Evolutionary conservation across 495 filamentous ascomycete species (phyloP), one percentile per base, ranked within the genome.

Genomic region (Thozetella sp.): DNA sequence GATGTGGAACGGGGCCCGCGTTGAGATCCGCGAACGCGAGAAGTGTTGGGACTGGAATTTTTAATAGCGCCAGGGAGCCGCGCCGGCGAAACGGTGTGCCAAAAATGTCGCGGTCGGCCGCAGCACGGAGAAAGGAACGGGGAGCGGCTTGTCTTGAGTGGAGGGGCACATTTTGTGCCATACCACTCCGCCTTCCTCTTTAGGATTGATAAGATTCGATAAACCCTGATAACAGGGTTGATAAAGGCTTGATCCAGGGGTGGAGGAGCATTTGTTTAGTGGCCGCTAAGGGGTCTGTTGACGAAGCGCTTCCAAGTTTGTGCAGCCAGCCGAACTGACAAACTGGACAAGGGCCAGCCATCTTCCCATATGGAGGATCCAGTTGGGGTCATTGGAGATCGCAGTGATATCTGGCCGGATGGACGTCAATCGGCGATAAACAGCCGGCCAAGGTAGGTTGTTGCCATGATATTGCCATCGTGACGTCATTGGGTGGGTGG

Each of bases 401-500:
- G n/a, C n/a, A n/a, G n/a, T n/a, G n/a, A n/a, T n/a, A n/a, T n/a
- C n/a, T n/a, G n/a, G n/a, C n/a, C n/a, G n/a, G n/a, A n/a, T n/a
- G n/a, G n/a, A n/a, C 11, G n/a, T 20, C 43, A 48, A 48, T 10
- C 20, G 20, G 4, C n/a, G 43, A n/a, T 48, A 4, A 9, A 19
- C 9, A 15, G 3, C 9, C 11, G 43, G 11, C 11, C n/a, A 9
- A 9, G n/a, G n/a, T n/a, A 48, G n/a, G 43, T 48, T 48, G 43
- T 48, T n/a, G n/a, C n/a, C n/a, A n/a, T n/a, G n/a, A 48, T n/a
- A 48, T 48, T 48, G 43, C 43, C 43, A 15, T n/a, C 43, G n/a
- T 48, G 43, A 48, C 43, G 43, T 48, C 43, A 48, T 48, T 37
- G 6, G 30, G 6, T 6, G 30, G 15, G 30, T 15, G 30, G 30